These are phyloP conservation scores for Lentinus polychrous DNA, from an alignment of 1,284 basidiomycete genomes.

Conservation along the genomic window DNA sequence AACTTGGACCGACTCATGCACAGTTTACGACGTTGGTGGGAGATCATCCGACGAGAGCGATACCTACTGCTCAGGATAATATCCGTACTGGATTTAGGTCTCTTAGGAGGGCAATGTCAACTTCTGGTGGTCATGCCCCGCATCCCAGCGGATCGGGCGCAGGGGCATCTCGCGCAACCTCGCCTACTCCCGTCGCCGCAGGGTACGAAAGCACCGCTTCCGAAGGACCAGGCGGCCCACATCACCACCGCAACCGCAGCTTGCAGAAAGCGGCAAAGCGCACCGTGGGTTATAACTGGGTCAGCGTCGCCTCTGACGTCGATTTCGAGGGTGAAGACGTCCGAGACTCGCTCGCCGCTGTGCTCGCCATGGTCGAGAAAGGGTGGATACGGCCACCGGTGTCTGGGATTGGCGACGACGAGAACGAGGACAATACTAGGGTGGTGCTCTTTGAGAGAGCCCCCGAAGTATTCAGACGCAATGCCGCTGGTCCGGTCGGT, in stretches of 20 bases:
- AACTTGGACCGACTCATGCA: constrained; percentile 18
- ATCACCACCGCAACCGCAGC: no score
- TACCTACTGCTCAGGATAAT: constrained; percentile 65
- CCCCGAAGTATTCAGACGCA: constrained; percentile 40
- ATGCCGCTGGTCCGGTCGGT: constrained; percentile 20
- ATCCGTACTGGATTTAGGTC: constrained; percentile 65
- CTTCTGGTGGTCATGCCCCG: background rate
- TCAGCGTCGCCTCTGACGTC: constrained; percentile 64
- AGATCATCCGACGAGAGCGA: constrained; percentile 50
- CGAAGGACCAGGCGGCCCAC: background rate
- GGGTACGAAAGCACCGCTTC: constrained; percentile 3
- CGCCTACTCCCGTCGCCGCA: background rate
- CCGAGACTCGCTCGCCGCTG: constrained; percentile 52
- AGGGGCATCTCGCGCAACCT: background rate
- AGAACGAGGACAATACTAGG: constrained; percentile 17
- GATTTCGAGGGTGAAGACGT: constrained; percentile 77
- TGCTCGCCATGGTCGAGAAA: constrained; percentile 41
- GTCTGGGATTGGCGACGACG: constrained; percentile 31
- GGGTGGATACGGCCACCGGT: constrained; percentile 23
- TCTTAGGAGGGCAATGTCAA: constrained; percentile 35
- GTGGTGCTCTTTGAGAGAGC: constrained; percentile 54
- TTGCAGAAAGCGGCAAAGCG: constrained; percentile 17
- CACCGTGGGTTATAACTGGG: constrained; percentile 67
- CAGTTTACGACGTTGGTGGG: constrained; percentile 77
- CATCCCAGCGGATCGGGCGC: background rate